phyloP scores from a whole-genome alignment of 305 asterid genomes.

The Solanum aculeatissimum region DNA sequence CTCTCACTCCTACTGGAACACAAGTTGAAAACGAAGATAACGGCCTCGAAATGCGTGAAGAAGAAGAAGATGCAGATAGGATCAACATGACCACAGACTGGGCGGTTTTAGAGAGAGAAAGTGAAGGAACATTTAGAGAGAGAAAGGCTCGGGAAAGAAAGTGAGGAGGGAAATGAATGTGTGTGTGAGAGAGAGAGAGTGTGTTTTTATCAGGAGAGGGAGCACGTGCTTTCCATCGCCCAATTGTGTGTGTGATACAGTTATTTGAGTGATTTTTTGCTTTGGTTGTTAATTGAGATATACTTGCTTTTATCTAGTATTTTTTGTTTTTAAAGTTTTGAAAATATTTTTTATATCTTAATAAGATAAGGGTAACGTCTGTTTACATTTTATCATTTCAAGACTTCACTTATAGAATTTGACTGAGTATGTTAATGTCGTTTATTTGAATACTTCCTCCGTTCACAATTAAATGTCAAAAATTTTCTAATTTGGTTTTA shows the following conservation, averaged over 20 bases:
- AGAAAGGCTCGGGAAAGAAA: not conserved
- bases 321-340: too few relatives aligned
- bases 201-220: not conserved
- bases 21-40: conserved; percentile 17
- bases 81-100: conserved; percentile 18
- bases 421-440: too few relatives aligned
- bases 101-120: not conserved
- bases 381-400: too few relatives aligned
- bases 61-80: conserved; percentile 10
- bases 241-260: not conserved
- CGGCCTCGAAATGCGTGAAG: conserved; percentile 23
- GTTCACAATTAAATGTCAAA: too few relatives aligned
- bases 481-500: too few relatives aligned
- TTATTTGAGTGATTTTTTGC: too few relatives aligned
- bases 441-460: too few relatives aligned
- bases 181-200: not conserved
- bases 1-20: conserved; percentile 11
- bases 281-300: too few relatives aligned
- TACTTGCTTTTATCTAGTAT: too few relatives aligned
- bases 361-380: too few relatives aligned
- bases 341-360: too few relatives aligned
- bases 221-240: conserved; percentile 6
- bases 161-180: not conserved
- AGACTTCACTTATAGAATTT: too few relatives aligned
- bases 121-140: not conserved